These are phyloP conservation scores for Penicillium hordei DNA, from an alignment of 2,329 filamentous ascomycete genomes.

Conservation along the genomic window DNA sequence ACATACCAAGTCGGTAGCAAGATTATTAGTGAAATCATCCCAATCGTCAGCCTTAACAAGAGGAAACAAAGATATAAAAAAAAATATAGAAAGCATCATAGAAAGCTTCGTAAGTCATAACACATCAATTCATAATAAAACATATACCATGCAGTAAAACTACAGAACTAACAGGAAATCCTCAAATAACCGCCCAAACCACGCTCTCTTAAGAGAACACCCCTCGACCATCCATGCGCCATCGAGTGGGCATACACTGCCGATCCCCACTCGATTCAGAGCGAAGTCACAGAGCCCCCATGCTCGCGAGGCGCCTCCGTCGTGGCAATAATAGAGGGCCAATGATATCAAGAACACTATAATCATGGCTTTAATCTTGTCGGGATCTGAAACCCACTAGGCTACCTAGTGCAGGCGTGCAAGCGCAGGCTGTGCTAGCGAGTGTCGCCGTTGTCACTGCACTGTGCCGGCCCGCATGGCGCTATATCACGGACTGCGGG, in stretches of 20 bases:
- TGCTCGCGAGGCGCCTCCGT: not conserved
- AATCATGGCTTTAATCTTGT: not conserved
- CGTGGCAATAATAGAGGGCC: not conserved
- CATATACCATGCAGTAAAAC: not conserved
- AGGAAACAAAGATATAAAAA: constrained; percentile 20
- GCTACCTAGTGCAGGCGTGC: constrained; percentile 8
- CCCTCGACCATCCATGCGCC: not conserved
- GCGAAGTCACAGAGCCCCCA: not conserved
- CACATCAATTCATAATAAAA: not conserved
- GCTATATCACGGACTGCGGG: constrained; percentile 7
- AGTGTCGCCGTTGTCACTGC: constrained; percentile 1
- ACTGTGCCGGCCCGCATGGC: constrained; percentile 15
- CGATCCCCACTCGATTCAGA: not conserved
- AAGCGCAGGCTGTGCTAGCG: constrained; percentile 18
- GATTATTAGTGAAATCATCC: constrained; percentile 43
- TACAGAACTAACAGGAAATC: not conserved
- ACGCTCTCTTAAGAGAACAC: not conserved
- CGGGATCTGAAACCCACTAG: constrained; percentile 11
- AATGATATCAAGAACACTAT: not conserved
- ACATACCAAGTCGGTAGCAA: constrained; percentile 41
- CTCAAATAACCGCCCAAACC: not conserved
- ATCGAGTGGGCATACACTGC: not conserved
- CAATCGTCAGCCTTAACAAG: constrained; percentile 31
- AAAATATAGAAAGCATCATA: constrained; percentile 7
- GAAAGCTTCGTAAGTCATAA: constrained; percentile 5